These are phyloP conservation scores for Setaria viridis DNA, from an alignment of 202 grass and related monocot genomes.

Conservation along the genomic window DNA sequence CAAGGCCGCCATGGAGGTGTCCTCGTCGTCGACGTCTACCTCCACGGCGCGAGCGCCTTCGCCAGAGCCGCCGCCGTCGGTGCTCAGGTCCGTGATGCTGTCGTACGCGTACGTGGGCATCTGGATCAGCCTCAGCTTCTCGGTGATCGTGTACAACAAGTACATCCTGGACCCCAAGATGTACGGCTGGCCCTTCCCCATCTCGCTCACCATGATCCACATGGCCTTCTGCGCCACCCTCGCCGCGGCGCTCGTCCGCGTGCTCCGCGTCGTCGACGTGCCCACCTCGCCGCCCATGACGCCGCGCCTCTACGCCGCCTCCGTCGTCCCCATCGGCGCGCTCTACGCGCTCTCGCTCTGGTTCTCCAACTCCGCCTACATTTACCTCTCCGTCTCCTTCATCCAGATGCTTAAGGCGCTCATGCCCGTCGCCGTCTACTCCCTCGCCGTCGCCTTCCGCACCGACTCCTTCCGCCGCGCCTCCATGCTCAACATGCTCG, in stretches of 20 bases:
- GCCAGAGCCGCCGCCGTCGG: slow-evolving; percentile 28
- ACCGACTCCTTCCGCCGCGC: slow-evolving; percentile 63
- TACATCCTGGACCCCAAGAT: slow-evolving; percentile 96
- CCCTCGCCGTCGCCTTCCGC: slow-evolving; percentile 65
- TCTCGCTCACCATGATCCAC: slow-evolving; percentile 94
- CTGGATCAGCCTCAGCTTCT: slow-evolving; percentile 94
- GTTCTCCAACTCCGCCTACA: slow-evolving; percentile 98
- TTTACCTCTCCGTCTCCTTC: slow-evolving; percentile 98
- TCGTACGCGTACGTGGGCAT: slow-evolving; percentile 86
- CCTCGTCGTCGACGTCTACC: not conserved
- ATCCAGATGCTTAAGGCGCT: slow-evolving; percentile 99
- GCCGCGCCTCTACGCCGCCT: slow-evolving; percentile 54
- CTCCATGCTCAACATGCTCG: slow-evolving; percentile 92
- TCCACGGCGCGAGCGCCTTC: not conserved
- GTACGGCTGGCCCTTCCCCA: slow-evolving; percentile 88
- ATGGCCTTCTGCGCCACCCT: slow-evolving; percentile 86
- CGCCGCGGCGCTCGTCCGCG: slow-evolving; percentile 62
- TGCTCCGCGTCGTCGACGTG: slow-evolving; percentile 62
- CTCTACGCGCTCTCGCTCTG: slow-evolving; percentile 83
- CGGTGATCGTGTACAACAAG: slow-evolving; percentile 95
- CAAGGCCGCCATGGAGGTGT: slow-evolving; percentile 31
- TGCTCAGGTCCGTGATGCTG: slow-evolving; percentile 67
- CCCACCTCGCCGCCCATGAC: slow-evolving; percentile 67
- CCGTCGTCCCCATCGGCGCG: slow-evolving; percentile 77
- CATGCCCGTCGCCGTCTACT: slow-evolving; percentile 91